These are phyloP conservation scores for Rhodotorula sp. DNA, from an alignment of 1,284 basidiomycete species.

Conservation along the genomic window DNA sequence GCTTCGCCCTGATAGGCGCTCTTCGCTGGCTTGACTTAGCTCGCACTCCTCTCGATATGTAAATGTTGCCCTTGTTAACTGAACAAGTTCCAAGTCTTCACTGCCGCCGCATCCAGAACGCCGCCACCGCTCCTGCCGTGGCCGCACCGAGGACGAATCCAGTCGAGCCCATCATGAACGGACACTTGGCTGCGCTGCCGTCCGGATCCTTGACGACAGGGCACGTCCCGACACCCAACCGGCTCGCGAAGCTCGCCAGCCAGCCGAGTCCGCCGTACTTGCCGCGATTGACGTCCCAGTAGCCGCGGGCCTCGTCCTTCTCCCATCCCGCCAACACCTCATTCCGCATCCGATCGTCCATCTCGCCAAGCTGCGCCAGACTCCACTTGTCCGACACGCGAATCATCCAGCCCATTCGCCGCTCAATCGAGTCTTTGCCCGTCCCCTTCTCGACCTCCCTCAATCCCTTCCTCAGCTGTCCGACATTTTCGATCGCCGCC, in stretches of 20 bases:
- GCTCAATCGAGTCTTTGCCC: conserved; percentile 67
- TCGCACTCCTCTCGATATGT: no score
- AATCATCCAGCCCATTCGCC: conserved; percentile 94
- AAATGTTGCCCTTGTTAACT: not conserved
- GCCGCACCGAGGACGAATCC: conserved; percentile 29
- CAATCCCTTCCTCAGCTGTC: conserved; percentile 64
- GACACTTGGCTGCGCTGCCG: conserved; percentile 27
- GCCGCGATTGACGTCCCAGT: conserved; percentile 31
- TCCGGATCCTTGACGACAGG: conserved; percentile 30
- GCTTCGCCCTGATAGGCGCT: no score
- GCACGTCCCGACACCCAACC: conserved; percentile 19
- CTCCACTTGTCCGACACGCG: conserved; percentile 81
- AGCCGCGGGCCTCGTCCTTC: conserved; percentile 44
- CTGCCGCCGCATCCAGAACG: conserved; percentile 4
- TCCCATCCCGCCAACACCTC: conserved; percentile 49
- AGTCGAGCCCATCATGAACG: conserved; percentile 25
- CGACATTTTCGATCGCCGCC: conserved; percentile 76
- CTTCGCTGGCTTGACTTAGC: no score
- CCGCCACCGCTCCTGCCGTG: not conserved
- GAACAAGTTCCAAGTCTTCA: not conserved
- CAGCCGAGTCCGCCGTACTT: conserved; percentile 1
- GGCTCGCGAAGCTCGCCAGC: conserved; percentile 1
- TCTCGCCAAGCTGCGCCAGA: conserved; percentile 66
- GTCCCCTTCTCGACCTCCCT: conserved; percentile 68
- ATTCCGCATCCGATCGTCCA: conserved; percentile 58